phyloP scores from a whole-genome alignment of 2,329 filamentous ascomycete genomes.

The Verticillium klebahnii region DNA sequence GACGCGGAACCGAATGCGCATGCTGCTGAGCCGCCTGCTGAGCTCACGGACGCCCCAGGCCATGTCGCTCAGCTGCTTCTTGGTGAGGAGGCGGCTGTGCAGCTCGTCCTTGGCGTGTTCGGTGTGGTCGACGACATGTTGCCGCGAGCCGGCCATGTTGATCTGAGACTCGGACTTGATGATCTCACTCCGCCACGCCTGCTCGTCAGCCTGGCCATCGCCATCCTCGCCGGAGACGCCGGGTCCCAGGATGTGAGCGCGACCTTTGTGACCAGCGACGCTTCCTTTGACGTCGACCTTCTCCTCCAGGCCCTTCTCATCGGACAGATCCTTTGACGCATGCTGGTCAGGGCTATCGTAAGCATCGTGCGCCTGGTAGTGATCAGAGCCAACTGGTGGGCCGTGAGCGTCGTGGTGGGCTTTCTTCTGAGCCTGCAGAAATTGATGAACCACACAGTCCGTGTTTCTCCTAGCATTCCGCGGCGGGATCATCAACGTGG shows the following conservation, averaged over 20 bases:
- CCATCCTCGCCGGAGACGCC: slow-evolving; percentile 36
- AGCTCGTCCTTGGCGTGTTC: slow-evolving; percentile 20
- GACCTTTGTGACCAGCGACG: slow-evolving; percentile 54
- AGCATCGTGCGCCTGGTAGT: slow-evolving; percentile 22
- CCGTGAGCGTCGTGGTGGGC: background rate
- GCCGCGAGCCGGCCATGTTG: slow-evolving; percentile 23
- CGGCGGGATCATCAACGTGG: slow-evolving; percentile 23
- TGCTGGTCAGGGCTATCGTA: slow-evolving; percentile 15
- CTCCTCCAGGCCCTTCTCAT: slow-evolving; percentile 21
- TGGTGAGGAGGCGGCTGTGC: slow-evolving; percentile 76
- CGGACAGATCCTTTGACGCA: slow-evolving; percentile 15
- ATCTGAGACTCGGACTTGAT: slow-evolving; percentile 35
- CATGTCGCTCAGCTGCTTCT: slow-evolving; percentile 95
- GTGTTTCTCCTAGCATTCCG: slow-evolving; percentile 32
- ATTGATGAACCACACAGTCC: slow-evolving; percentile 62
- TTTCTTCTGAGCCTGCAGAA: slow-evolving; percentile 53
- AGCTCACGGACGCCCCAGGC: slow-evolving; percentile 91
- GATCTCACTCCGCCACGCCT: slow-evolving; percentile 48
- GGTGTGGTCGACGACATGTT: slow-evolving; percentile 20
- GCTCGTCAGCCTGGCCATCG: slow-evolving; percentile 53
- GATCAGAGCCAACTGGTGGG: background rate
- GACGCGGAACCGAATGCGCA: slow-evolving; percentile 77
- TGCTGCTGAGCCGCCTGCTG: slow-evolving; percentile 77
- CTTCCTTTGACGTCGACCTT: slow-evolving; percentile 29
- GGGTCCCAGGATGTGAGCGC: slow-evolving; percentile 52